These are phyloP conservation scores for Elsinoe arachidis DNA, from an alignment of 2,329 filamentous ascomycete genomes.

Conservation along the genomic window DNA sequence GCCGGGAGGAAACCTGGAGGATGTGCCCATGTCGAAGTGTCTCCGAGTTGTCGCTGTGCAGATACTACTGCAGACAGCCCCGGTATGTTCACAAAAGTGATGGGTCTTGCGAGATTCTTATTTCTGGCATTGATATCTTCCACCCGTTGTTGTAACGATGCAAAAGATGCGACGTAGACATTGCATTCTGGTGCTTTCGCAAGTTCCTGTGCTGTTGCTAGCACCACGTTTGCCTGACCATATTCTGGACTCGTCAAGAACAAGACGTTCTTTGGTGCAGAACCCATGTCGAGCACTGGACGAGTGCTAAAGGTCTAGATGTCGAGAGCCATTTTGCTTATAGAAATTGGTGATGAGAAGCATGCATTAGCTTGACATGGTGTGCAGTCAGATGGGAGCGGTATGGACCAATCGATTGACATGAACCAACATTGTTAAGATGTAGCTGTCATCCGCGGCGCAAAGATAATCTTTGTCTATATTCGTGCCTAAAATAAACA, in stretches of 20 bases:
- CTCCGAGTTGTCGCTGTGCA: not conserved
- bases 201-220: not conserved
- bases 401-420: not conserved
- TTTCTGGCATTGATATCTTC: not conserved
- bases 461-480: not conserved
- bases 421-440: not conserved
- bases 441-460: not conserved
- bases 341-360: not conserved
- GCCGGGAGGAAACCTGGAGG: not conserved
- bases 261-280: not conserved
- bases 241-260: constrained; percentile 7
- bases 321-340: not conserved
- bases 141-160: not conserved
- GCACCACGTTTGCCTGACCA: not conserved
- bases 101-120: not conserved
- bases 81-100: not conserved
- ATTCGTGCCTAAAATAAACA: no score
- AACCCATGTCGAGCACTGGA: not conserved
- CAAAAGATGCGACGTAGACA: not conserved
- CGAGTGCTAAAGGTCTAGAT: not conserved
- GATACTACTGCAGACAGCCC: not conserved
- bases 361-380: not conserved
- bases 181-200: not conserved
- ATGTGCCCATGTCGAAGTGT: not conserved
- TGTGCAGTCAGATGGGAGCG: not conserved